Evolutionary conservation across 306 rosid genomes (phyloP), one percentile per base, ranked within the genome.

Genomic region (Ceratonia siliqua): DNA sequence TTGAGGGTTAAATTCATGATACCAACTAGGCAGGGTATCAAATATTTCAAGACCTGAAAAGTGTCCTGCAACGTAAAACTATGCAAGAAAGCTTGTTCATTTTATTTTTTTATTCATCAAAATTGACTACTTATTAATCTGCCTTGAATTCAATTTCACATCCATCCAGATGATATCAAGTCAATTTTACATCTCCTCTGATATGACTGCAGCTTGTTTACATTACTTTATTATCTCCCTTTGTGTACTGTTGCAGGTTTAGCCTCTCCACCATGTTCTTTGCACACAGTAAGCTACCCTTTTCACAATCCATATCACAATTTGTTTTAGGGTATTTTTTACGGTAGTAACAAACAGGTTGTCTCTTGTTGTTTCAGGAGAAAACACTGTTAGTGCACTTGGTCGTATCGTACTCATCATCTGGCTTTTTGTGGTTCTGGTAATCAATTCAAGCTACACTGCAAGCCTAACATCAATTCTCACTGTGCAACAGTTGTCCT

Each of bases 391-490:
- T 30, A 89, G 96, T 83, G 79, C 87, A 49, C 90, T 92, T 4
- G 97, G 97, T 43, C 90, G 97, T 65, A 5, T 85, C 6, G 96
- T 92, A 39, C 82, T 92, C 50, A 61, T 92, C 33, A 83, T 92
- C 57, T 92, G 97, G 97, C 76, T 89, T 24, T 92, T 92, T 75
- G 92, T 89, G 36, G 90, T 92, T 77, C 91, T 92, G 52, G 89
- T 92, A 80, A 88, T 89, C 62, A 89, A 73, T 73, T 92, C 97
- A 13, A 92, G 96, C 85, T 92, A 92, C 82, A 89, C 96, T 5
- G 97, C 97, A 70, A 92, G 91, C 76, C 77, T 92, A 90, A 89
- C 93, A 66, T 92, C 97, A 56, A 92, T 92, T 76, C 90, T 92
- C n/a, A 89, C 96, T 1, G 97, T 89, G 59, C 89, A 89, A 70